Percentiles rank a stretch among this genome's conserved stretches.
These are phyloP conservation scores for Amesomyces nigricolor DNA, from an alignment of 2,329 filamentous ascomycete genomes.

Conservation along the genomic window DNA sequence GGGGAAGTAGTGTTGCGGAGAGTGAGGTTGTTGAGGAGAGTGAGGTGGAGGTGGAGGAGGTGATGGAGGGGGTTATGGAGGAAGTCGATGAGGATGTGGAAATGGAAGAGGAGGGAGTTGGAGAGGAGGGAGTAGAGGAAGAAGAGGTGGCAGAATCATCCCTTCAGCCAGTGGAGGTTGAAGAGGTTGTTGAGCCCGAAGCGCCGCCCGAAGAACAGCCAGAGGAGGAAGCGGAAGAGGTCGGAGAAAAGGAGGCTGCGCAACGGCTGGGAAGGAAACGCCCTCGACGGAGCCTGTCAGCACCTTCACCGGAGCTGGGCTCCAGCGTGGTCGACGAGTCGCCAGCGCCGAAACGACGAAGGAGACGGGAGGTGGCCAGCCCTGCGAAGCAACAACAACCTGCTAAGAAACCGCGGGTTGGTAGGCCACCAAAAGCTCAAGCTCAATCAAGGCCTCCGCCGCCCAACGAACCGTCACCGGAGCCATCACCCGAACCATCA, in stretches of 20 bases:
- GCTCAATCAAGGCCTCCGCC: not conserved
- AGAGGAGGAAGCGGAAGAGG: slow-evolving; percentile 33
- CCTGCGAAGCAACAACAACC: slow-evolving; percentile 36
- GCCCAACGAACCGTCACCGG: not conserved
- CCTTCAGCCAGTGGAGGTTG: slow-evolving; percentile 28
- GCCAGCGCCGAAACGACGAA: slow-evolving; percentile 35
- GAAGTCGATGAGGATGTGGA: slow-evolving; percentile 3
- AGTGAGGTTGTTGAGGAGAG: slow-evolving; percentile 28
- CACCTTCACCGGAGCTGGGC: slow-evolving; percentile 40
- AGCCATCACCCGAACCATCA: too few relatives aligned
- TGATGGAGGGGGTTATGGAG: slow-evolving; percentile 3
- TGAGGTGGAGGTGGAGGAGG: slow-evolving; percentile 6
- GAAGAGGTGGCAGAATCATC: not conserved
- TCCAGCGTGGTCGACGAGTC: slow-evolving; percentile 33
- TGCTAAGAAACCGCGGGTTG: slow-evolving; percentile 18
- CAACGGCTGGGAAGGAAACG: slow-evolving; percentile 40
- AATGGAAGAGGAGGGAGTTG: slow-evolving; percentile 28
- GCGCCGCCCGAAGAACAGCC: slow-evolving; percentile 6
- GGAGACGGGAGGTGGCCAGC: slow-evolving; percentile 38
- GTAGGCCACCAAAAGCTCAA: slow-evolving; percentile 16
- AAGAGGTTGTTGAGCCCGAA: slow-evolving; percentile 5
- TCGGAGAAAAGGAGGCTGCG: slow-evolving; percentile 41
- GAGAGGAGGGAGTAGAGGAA: slow-evolving; percentile 3
- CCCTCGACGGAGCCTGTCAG: slow-evolving; percentile 33
- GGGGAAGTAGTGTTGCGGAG: slow-evolving; percentile 8